Evolutionary conservation across 2,329 filamentous ascomycete genomes (phyloP).

Genomic region (Capronia epimyces): DNA sequence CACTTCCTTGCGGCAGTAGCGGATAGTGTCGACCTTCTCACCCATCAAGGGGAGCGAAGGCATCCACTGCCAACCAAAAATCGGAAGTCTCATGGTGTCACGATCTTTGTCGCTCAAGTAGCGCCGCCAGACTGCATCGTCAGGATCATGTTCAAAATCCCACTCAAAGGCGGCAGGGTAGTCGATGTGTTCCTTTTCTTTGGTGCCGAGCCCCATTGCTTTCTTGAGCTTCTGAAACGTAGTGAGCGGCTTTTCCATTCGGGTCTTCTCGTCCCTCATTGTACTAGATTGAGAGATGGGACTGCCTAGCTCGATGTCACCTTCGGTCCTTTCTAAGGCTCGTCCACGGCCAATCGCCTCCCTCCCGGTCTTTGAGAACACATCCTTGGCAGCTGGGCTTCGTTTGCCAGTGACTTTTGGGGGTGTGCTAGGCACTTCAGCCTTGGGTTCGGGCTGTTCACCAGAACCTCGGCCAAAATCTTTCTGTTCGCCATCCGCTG

Average conservation of each 20-base stretch:
- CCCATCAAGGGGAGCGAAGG: conserved; percentile 72
- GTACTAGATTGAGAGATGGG: conserved; percentile 26
- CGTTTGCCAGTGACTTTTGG: conserved; percentile 5
- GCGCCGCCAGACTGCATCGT: conserved; percentile 70
- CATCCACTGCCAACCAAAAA: conserved; percentile 61
- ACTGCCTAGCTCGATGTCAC: conserved; percentile 1
- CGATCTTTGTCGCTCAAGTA: conserved; percentile 78
- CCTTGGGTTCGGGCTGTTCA: conserved; percentile 4
- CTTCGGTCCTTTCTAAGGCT: conserved; percentile 4
- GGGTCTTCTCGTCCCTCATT: conserved; percentile 16
- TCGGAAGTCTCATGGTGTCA: conserved; percentile 73
- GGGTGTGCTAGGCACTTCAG: neutral
- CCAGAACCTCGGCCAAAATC: conserved; percentile 6
- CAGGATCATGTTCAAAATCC: conserved; percentile 57
- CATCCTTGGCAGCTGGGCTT: conserved; percentile 13
- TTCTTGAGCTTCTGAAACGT: conserved; percentile 23
- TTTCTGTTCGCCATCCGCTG: conserved; percentile 7
- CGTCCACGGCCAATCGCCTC: conserved; percentile 1
- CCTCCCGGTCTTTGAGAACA: neutral
- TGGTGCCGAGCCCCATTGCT: conserved; percentile 21
- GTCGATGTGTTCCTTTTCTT: conserved; percentile 29
- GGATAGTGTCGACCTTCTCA: conserved; percentile 91
- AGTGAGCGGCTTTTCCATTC: conserved; percentile 11
- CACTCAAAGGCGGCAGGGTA: conserved; percentile 63
- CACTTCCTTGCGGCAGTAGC: conserved; percentile 79